Evolutionary conservation across 1,139 yeast genomes (phyloP).

Genomic region (Blastobotrys illinoisensis): DNA sequence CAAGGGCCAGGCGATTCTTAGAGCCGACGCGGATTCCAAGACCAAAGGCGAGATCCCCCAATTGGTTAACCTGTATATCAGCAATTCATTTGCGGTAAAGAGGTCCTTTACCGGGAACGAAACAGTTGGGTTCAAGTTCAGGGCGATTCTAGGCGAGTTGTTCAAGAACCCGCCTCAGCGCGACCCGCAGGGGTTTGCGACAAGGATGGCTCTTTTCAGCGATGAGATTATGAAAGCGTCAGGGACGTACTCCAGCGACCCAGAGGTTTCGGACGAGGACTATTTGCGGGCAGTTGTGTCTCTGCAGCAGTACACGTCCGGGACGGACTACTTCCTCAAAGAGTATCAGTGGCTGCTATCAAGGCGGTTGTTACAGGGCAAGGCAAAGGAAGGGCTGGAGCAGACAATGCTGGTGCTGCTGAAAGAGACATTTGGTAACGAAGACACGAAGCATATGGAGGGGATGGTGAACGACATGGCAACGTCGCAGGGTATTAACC

Average conservation of each 20-base stretch:
- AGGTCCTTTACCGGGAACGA: neutral
- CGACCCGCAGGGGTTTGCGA: neutral
- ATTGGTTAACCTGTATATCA: neutral
- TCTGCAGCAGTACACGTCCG: conserved; percentile 14
- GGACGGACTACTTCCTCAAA: conserved; percentile 34
- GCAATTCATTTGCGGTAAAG: neutral
- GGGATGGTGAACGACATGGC: conserved; percentile 36
- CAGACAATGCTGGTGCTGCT: conserved; percentile 12
- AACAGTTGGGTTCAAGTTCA: neutral
- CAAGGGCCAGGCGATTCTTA: neutral
- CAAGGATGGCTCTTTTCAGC: neutral
- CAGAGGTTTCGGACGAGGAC: neutral
- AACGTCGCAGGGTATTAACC: conserved; percentile 21
- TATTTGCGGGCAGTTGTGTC: conserved; percentile 2
- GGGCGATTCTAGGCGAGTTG: neutral
- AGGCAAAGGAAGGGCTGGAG: conserved; percentile 13
- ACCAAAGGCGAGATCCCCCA: neutral
- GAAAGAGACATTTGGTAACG: conserved; percentile 32
- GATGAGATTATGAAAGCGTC: neutral
- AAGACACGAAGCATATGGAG: conserved; percentile 28
- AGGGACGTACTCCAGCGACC: neutral
- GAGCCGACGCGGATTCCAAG: neutral
- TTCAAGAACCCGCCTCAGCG: neutral
- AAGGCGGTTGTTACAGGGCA: conserved; percentile 32
- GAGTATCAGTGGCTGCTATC: conserved; percentile 35